phyloP scores from a whole-genome alignment of 805 yeast species.

The Cyberlindnera amylophila region DNA sequence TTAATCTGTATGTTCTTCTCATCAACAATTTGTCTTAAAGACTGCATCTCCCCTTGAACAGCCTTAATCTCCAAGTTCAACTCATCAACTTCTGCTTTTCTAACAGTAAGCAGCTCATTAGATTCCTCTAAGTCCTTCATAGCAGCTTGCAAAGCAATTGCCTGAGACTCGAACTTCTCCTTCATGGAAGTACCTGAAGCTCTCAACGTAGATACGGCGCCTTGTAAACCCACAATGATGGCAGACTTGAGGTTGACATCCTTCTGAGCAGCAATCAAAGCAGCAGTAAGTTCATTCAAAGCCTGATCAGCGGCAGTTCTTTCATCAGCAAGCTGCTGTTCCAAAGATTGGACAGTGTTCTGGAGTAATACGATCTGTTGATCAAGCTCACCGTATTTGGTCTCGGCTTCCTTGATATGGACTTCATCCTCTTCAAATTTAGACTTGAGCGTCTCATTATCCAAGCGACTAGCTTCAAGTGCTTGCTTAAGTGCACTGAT shows the following conservation, averaged over 20 bases:
- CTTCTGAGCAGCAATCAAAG: neutral
- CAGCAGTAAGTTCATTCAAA: neutral
- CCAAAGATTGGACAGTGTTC: neutral
- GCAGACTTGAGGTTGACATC: slow-evolving; percentile 11
- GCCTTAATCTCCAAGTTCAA: slow-evolving; percentile 19
- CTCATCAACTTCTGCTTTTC: slow-evolving; percentile 29
- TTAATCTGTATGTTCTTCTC: slow-evolving; percentile 12
- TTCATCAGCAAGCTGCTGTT: slow-evolving; percentile 5
- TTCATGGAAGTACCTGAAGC: neutral
- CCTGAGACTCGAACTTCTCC: neutral
- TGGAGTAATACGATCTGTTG: slow-evolving; percentile 3
- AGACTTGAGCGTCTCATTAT: slow-evolving; percentile 1
- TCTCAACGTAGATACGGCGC: slow-evolving; percentile 15
- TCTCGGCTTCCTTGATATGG: slow-evolving; percentile 4
- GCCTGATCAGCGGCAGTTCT: neutral
- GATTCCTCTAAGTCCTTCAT: slow-evolving; percentile 13
- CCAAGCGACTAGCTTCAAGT: neutral
- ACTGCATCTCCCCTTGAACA: slow-evolving; percentile 3
- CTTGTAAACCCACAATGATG: slow-evolving; percentile 12
- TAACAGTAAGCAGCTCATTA: slow-evolving; percentile 20
- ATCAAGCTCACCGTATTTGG: slow-evolving; percentile 1
- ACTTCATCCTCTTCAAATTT: slow-evolving; percentile 5
- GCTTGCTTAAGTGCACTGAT: neutral
- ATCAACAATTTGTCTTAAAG: slow-evolving; percentile 6
- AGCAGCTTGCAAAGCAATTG: neutral